Base-by-base conservation (phyloP, 371 early-diverging fungal genomes). In the Paraphysoderma sedebokerense region DNA sequence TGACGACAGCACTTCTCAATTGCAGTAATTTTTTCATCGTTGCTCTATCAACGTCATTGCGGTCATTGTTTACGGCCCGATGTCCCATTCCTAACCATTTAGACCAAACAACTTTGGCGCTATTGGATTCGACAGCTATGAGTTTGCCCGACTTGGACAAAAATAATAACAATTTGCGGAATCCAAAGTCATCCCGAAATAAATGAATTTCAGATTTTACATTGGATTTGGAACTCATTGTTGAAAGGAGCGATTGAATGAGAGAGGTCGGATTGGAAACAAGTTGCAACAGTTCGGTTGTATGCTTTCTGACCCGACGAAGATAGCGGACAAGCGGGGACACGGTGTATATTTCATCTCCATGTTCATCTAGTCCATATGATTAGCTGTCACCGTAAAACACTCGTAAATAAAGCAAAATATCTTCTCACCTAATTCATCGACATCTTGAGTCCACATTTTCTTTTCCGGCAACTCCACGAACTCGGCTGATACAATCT, bases 141-240 rank as follows among this genome's bases (percentile, higher is more conserved):
- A 93, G 52, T 50, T 84, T 82, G 50, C 91, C 92, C 3, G 73
- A 77, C 5, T 54, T 47, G 5, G 90, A 74, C 17, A 70, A 79
- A 46, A 87, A 79, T 20, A 93, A 59, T 33, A 85, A 51, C 8
- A 92, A 63, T 60, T 92, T 89, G 47, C 83, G 77, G 51, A 90
- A 62, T 5, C 92, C 92, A 64, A 85, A 82, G 47, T 72, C 66
- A 52, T 90, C 92, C 9, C 81, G 70, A n/a, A n/a, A n/a, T n/a
- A n/a, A n/a, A n/a, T n/a, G n/a, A n/a, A n/a, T n/a, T n/a, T n/a
- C n/a, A n/a, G n/a, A n/a, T n/a, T n/a, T n/a, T n/a, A n/a, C n/a
- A n/a, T n/a, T n/a, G n/a, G n/a, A n/a, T n/a, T n/a, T n/a, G n/a
- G n/a, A n/a, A n/a, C n/a, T n/a, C n/a, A n/a, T n/a, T n/a, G n/a